Evolutionary conservation across 768 basidiomycete genomes (phyloP).

Genomic region (Aureoboletus auriporus): DNA sequence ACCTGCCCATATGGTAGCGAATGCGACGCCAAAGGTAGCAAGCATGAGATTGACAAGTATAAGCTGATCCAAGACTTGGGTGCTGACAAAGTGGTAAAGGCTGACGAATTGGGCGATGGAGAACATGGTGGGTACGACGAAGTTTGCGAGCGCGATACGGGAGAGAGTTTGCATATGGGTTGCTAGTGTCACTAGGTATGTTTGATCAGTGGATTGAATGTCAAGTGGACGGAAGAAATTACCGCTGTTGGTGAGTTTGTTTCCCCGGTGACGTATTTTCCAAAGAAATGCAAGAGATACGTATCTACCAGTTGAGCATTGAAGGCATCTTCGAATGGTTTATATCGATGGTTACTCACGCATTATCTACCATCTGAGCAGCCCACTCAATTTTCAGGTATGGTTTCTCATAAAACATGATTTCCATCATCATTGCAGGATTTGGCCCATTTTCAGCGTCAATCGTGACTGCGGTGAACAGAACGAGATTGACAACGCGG

Average conservation of each 20-base stretch:
- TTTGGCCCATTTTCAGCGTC: constrained; percentile 10
- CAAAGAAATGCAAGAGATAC: constrained; percentile 11
- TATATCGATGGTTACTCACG: constrained; percentile 4
- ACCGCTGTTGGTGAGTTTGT: background rate
- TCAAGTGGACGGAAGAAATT: background rate
- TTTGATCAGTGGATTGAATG: background rate
- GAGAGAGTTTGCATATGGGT: constrained; percentile 16
- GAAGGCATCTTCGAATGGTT: background rate
- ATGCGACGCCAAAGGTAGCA: constrained; percentile 12
- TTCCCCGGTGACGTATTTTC: constrained; percentile 2
- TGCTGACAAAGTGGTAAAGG: background rate
- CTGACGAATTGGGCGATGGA: constrained; percentile 11
- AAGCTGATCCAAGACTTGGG: background rate
- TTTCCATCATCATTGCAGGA: background rate
- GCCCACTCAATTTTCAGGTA: constrained; percentile 31
- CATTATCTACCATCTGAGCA: constrained; percentile 27
- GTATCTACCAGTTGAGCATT: constrained; percentile 2
- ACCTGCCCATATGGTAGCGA: constrained; percentile 9
- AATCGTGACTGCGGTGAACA: constrained; percentile 17
- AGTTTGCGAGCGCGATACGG: constrained; percentile 25
- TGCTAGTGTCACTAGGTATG: background rate
- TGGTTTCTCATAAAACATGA: constrained; percentile 12
- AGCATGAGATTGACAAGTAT: constrained; percentile 7
- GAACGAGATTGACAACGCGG: constrained; percentile 18
- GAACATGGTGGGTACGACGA: constrained; percentile 19